Evolutionary conservation across 2,329 filamentous ascomycete species (phyloP).

Genomic region (Xylaria multiplex): DNA sequence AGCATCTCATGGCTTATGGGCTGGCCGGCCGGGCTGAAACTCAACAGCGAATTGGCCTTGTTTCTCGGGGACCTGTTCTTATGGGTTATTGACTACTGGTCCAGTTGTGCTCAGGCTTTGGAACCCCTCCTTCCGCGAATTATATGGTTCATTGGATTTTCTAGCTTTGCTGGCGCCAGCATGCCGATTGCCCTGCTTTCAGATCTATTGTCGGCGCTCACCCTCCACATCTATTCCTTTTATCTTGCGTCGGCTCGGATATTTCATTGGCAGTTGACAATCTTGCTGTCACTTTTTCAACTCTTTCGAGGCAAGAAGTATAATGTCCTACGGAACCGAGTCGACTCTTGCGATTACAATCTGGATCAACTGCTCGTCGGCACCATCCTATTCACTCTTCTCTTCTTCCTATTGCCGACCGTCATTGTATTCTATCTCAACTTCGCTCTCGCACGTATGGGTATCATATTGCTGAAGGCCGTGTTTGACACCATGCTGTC

Average conservation of each 20-base stretch:
- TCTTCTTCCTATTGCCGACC: constrained; percentile 94
- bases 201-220: constrained; percentile 89
- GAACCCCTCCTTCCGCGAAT: constrained; percentile 84
- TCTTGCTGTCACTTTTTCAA: constrained; percentile 97
- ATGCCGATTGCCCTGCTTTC: constrained; percentile 97
- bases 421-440: constrained; percentile 97
- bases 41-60: constrained; percentile 92
- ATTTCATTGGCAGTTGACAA: constrained; percentile 98
- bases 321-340: constrained; percentile 95
- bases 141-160: constrained; percentile 92
- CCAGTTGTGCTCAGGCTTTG: constrained; percentile 80
- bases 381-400: constrained; percentile 93
- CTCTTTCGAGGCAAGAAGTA: constrained; percentile 98
- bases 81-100: constrained; percentile 99
- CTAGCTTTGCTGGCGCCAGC: constrained; percentile 93
- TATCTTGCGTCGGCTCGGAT: constrained; percentile 97
- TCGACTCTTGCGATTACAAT: constrained; percentile 98
- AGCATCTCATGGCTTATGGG: constrained; percentile 97
- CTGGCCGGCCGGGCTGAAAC: constrained; percentile 92
- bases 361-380: constrained; percentile 95
- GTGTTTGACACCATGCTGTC: constrained; percentile 90
- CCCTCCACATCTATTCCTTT: constrained; percentile 96
- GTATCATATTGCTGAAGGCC: constrained; percentile 93
- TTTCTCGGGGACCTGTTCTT: constrained; percentile 96
- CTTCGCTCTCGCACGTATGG: constrained; percentile 93